Percentiles rank a stretch among this genome's conserved stretches.
phyloP scores from a whole-genome alignment of 140 eudicot genomes.

The Ambrosia hybrid region DNA sequence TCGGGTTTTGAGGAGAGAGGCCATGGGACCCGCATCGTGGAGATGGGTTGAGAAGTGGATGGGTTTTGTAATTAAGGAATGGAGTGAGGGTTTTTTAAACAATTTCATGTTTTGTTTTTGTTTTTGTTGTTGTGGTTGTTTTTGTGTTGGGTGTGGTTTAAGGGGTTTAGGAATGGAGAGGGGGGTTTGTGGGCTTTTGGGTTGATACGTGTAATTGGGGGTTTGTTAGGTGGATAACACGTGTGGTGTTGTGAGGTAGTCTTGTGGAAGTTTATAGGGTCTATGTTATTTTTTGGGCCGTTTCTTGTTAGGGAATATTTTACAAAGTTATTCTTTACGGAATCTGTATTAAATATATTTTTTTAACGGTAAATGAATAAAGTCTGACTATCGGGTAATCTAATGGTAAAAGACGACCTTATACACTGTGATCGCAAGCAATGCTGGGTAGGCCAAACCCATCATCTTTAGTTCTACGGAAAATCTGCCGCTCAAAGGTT shows the following conservation, averaged over 20 bases:
- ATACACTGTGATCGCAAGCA: too few species aligned
- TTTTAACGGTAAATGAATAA: too few species aligned
- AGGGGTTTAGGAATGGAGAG: neutral
- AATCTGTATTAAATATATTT: too few species aligned
- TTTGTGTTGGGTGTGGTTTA: constrained; percentile 26
- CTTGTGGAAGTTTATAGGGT: too few species aligned
- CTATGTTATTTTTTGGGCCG: too few species aligned
- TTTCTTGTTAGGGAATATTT: too few species aligned
- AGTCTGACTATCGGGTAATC: too few species aligned
- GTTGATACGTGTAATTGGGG: constrained; percentile 30
- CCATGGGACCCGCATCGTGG: constrained; percentile 63
- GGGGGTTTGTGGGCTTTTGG: constrained; percentile 20
- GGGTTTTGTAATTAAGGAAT: constrained; percentile 26
- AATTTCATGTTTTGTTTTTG: constrained; percentile 28
- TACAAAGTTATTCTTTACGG: too few species aligned
- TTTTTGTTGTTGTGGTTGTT: neutral
- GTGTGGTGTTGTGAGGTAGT: constrained; percentile 11
- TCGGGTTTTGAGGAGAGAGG: constrained; percentile 69
- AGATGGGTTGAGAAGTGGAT: constrained; percentile 47
- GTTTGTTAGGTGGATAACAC: constrained; percentile 14
- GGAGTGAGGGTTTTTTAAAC: constrained; percentile 28
- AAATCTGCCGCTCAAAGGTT: too few species aligned
- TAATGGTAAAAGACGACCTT: too few species aligned
- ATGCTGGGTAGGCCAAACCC: too few species aligned
- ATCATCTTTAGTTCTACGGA: too few species aligned